Conservation (phyloP, 2,329 filamentous ascomycete species). For the Hypoxylon sp. region DNA sequence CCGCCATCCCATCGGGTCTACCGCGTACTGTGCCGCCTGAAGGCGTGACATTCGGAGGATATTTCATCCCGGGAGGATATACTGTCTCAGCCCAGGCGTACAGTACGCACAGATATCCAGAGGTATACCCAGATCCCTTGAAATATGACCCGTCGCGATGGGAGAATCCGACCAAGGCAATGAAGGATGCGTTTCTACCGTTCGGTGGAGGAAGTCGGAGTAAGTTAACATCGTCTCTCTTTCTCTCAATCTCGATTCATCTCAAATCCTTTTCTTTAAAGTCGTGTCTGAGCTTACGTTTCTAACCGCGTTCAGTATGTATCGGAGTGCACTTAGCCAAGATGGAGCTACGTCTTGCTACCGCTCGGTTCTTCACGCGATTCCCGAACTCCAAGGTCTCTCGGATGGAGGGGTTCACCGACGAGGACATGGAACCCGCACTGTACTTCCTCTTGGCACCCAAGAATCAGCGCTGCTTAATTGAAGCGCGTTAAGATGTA, state of each 20-base stretch:
- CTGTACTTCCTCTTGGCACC: constrained; percentile 56
- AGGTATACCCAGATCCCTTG: constrained; percentile 60
- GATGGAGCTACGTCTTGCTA: constrained; percentile 68
- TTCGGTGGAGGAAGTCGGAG: constrained; percentile 68
- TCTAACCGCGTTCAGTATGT: constrained; percentile 57
- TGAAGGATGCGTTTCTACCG: constrained; percentile 65
- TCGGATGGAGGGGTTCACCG: constrained; percentile 54
- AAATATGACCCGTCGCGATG: constrained; percentile 58
- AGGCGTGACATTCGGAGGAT: constrained; percentile 58
- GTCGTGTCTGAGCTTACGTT: neutral
- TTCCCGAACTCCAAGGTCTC: constrained; percentile 58
- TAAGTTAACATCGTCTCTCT: constrained; percentile 35
- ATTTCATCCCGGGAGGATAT: constrained; percentile 59
- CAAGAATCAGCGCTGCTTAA: constrained; percentile 54
- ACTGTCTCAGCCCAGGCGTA: constrained; percentile 62
- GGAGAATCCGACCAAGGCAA: constrained; percentile 54
- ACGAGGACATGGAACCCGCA: constrained; percentile 56
- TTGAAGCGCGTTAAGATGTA: constrained; percentile 38
- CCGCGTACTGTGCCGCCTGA: constrained; percentile 59
- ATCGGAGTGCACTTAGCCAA: constrained; percentile 71
- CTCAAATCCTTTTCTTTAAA: neutral
- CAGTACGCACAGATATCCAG: constrained; percentile 62
- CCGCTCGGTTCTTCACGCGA: constrained; percentile 66
- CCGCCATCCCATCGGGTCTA: constrained; percentile 58
- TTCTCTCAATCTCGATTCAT: neutral